Conservation (phyloP, 495 filamentous ascomycete genomes). For the Corynascus novoguineensis region DNA sequence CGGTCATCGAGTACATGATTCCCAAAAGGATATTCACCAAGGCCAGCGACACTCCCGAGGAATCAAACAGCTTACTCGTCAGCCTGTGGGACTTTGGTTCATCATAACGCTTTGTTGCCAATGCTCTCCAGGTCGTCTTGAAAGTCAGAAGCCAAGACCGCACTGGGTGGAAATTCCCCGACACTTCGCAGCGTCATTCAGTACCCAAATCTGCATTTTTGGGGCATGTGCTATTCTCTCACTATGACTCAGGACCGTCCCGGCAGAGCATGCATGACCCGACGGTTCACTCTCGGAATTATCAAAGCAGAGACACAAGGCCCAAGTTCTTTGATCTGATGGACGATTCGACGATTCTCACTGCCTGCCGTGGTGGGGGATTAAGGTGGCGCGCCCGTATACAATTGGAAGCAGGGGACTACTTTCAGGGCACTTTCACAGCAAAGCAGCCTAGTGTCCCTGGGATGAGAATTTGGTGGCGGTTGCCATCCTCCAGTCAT, state of each 20-base stretch:
- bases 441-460: background rate
- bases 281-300: background rate
- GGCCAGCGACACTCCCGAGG: constrained; percentile 39
- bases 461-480: background rate
- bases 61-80: constrained; percentile 46
- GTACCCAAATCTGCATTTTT: background rate
- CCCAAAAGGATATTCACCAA: constrained; percentile 78
- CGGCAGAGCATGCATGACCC: background rate
- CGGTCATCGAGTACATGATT: constrained; percentile 89
- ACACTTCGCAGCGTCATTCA: background rate
- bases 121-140: background rate
- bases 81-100: constrained; percentile 52
- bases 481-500: background rate
- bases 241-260: background rate
- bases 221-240: background rate
- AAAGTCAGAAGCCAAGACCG: too few species aligned
- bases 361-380: background rate
- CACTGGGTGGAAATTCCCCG: too few species aligned
- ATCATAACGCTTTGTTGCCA: constrained; percentile 1
- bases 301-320: background rate
- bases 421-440: background rate
- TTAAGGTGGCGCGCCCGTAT: background rate
- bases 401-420: background rate
- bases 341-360: background rate
- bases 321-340: background rate